Evolutionary conservation across 2,329 filamentous ascomycete species (phyloP).

Genomic region (Plenodomus tracheiphilus): DNA sequence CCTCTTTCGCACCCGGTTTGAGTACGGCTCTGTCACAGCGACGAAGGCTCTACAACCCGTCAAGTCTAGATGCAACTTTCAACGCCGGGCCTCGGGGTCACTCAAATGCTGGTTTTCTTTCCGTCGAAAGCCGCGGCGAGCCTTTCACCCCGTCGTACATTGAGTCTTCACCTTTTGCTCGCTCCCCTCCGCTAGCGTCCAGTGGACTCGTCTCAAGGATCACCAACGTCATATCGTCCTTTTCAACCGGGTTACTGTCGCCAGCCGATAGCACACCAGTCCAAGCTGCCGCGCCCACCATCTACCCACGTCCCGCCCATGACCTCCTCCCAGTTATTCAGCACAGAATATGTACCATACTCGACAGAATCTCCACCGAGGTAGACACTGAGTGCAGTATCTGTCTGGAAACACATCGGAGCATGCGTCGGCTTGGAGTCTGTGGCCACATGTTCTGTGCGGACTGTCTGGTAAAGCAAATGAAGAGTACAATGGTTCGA

Average conservation of each 20-base stretch:
- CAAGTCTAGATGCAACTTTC: too few relatives aligned
- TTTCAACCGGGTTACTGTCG: not conserved
- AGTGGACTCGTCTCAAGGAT: not conserved
- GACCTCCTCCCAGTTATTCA: not conserved
- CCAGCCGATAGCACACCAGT: not conserved
- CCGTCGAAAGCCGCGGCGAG: too few relatives aligned
- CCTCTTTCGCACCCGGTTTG: too few relatives aligned
- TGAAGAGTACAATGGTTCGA: slow-evolving; percentile 1
- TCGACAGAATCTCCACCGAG: slow-evolving; percentile 1
- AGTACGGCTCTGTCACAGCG: too few relatives aligned
- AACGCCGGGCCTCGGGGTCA: too few relatives aligned
- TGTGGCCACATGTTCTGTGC: slow-evolving; percentile 5
- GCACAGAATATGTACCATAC: too few relatives aligned
- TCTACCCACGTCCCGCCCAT: not conserved
- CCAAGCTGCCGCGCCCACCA: too few relatives aligned
- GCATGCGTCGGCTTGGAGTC: slow-evolving; percentile 3
- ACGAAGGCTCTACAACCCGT: too few relatives aligned
- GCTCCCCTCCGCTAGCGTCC: not conserved
- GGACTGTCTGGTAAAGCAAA: not conserved
- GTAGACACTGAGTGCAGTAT: slow-evolving; percentile 6
- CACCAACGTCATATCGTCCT: not conserved
- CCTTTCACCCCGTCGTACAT: not conserved
- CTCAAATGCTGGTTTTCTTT: too few relatives aligned
- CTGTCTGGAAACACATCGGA: slow-evolving; percentile 2
- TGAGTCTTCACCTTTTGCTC: not conserved